These are phyloP conservation scores for Bullera alba DNA, from an alignment of 768 basidiomycete species.

Conservation along the genomic window DNA sequence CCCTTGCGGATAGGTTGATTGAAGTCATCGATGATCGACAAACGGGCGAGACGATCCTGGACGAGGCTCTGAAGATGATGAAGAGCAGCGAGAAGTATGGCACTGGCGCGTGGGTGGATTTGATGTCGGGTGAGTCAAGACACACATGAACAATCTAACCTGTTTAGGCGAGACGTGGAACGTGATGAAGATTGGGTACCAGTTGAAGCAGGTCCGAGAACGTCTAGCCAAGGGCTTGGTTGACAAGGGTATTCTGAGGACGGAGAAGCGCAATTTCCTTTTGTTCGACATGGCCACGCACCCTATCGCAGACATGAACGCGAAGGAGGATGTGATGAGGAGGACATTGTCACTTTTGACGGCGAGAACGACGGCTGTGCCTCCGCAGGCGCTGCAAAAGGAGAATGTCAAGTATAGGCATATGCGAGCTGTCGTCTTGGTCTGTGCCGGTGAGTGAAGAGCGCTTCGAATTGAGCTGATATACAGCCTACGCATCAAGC, in stretches of 20 bases:
- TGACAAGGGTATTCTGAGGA: constrained; percentile 97
- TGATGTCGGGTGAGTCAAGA: constrained; percentile 70
- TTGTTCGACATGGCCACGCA: constrained; percentile 99
- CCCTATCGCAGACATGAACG: constrained; percentile 85
- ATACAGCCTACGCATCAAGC: constrained; percentile 74
- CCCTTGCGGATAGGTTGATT: constrained; percentile 72
- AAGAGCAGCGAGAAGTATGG: constrained; percentile 66
- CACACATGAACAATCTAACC: not conserved
- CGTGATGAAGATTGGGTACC: constrained; percentile 98
- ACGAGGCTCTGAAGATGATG: constrained; percentile 95
- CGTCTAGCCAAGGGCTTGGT: constrained; percentile 93
- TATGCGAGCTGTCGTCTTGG: constrained; percentile 72
- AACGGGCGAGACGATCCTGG: constrained; percentile 92
- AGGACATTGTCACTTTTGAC: constrained; percentile 74
- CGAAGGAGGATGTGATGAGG: constrained; percentile 74
- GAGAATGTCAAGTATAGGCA: constrained; percentile 75
- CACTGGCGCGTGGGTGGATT: constrained; percentile 90
- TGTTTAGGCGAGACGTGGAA: constrained; percentile 96
- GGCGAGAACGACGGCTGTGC: constrained; percentile 71
- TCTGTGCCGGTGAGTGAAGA: constrained; percentile 55
- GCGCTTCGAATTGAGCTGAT: too few relatives aligned
- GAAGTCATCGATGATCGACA: constrained; percentile 87
- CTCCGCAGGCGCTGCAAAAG: constrained; percentile 61
- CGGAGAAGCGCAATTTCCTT: constrained; percentile 97
- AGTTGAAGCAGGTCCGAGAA: constrained; percentile 96